Evolutionary conservation across 129 eudicot genomes (phyloP).

Genomic region (Deinandra increscens): DNA sequence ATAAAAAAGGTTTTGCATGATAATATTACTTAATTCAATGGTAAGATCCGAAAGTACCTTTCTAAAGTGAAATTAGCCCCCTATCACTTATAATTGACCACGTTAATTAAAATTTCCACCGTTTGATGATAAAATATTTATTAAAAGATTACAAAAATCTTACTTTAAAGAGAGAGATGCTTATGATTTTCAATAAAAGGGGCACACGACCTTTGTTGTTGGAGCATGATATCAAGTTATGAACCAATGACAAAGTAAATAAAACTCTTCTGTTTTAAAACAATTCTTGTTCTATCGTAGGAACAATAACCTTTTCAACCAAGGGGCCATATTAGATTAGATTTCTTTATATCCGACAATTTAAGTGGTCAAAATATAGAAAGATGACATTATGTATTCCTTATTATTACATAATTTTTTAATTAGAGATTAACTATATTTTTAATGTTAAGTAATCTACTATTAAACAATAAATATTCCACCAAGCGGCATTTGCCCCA

Average conservation of each 20-base stretch:
- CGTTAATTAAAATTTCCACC: slow-evolving; percentile 6
- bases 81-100: slow-evolving; percentile 17
- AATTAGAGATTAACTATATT: no score
- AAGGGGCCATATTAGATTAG: no score
- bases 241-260: not conserved
- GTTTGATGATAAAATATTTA: not conserved
- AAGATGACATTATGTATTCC: no score
- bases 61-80: slow-evolving; percentile 23
- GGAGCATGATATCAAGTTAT: not conserved
- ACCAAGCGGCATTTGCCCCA: no score
- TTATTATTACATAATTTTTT: no score
- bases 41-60: slow-evolving; percentile 8
- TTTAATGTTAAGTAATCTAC: no score
- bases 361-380: no score
- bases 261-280: no score
- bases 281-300: no score
- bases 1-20: slow-evolving; percentile 21
- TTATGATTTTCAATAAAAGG: not conserved
- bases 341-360: no score
- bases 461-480: no score
- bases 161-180: not conserved
- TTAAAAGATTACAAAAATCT: not conserved
- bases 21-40: slow-evolving; percentile 22
- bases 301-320: no score
- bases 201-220: not conserved